Evolutionary conservation across 129 eudicot species (phyloP).

Genomic region (Centrapalus pauciflorus): DNA sequence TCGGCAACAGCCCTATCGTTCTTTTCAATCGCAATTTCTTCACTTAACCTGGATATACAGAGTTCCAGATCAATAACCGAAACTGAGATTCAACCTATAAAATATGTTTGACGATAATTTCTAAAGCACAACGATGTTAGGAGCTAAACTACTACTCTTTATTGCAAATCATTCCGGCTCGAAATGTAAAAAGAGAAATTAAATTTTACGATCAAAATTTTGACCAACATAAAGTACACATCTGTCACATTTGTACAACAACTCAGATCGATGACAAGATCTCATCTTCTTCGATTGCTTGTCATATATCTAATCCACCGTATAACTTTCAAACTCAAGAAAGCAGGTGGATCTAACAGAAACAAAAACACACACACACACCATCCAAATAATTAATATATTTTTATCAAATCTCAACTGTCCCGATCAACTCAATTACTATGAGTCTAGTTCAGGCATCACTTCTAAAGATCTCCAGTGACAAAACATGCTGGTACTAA

Average conservation of each 20-base stretch:
- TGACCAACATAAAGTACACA: conserved; percentile 1
- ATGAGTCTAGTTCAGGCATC: not conserved
- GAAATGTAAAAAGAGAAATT: not conserved
- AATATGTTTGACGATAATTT: not conserved
- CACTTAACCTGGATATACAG: conserved; percentile 43
- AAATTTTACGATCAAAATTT: not conserved
- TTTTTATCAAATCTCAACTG: not conserved
- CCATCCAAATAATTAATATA: not conserved
- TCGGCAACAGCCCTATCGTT: conserved; percentile 58
- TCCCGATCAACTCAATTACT: conserved; percentile 7
- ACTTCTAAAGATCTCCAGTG: not conserved
- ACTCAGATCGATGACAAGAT: not conserved
- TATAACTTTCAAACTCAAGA: conserved; percentile 8
- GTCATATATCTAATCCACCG: not conserved
- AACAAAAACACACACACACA: not conserved
- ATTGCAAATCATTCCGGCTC: not conserved
- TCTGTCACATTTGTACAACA: not conserved
- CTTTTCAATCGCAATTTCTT: conserved; percentile 34
- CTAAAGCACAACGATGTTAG: not conserved
- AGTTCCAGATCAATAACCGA: not conserved
- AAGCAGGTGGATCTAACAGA: conserved; percentile 22
- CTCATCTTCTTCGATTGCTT: not conserved
- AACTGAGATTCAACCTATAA: not conserved
- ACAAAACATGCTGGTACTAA: not conserved
- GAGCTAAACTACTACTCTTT: not conserved